These are phyloP conservation scores for Nitzschia sp. DNA, from an alignment of 108 stramenopile genomes.

Conservation along the genomic window DNA sequence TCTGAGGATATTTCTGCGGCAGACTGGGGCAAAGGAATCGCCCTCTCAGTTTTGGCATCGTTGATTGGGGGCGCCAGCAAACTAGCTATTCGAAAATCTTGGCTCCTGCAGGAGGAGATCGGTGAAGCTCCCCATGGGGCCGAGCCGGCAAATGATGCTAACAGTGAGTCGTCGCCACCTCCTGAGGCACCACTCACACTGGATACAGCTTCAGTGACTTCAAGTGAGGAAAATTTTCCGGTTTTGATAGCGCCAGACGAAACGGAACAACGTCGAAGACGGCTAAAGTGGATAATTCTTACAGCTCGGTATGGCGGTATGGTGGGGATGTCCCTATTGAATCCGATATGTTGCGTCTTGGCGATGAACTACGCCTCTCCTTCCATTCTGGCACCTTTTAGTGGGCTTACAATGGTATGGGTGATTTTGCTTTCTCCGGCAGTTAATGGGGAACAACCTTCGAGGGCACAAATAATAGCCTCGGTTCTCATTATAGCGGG, in stretches of 20 bases:
- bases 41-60: conserved; percentile 69
- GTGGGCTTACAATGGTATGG: conserved; percentile 87
- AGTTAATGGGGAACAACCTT: conserved; percentile 60
- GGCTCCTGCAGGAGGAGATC: conserved; percentile 40
- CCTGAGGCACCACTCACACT: background rate
- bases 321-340: conserved; percentile 84
- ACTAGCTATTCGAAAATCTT: conserved; percentile 81
- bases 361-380: conserved; percentile 89
- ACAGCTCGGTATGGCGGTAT: conserved; percentile 52
- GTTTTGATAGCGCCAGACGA: background rate
- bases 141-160: background rate
- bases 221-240: background rate
- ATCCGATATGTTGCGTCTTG: conserved; percentile 76
- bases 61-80: conserved; percentile 80
- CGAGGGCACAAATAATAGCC: conserved; percentile 56
- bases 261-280: background rate
- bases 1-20: conserved; percentile 47
- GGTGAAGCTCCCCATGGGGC: background rate
- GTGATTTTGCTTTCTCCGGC: conserved; percentile 65
- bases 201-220: background rate
- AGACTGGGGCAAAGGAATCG: conserved; percentile 79
- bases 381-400: conserved; percentile 84
- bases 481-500: conserved; percentile 71
- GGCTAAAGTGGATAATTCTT: conserved; percentile 1
- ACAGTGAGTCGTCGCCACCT: background rate